These are phyloP conservation scores for Eucalyptus regnans DNA, from an alignment of 345 rosid species.

Conservation along the genomic window DNA sequence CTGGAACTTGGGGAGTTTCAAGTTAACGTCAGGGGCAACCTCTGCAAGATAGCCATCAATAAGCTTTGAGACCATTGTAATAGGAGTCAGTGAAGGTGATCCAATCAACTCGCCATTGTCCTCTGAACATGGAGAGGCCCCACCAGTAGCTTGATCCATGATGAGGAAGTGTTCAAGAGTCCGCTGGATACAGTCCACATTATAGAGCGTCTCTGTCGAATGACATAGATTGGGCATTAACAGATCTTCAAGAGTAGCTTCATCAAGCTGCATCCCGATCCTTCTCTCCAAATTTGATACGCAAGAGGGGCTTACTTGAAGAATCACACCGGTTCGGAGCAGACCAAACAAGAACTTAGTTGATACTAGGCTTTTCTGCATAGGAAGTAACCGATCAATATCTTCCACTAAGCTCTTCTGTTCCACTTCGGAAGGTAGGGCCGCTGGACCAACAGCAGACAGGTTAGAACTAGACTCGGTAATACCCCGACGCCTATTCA, in stretches of 20 bases:
- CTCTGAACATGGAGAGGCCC: conserved; percentile 69
- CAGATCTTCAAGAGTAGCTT: conserved; percentile 89
- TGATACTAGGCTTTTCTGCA: conserved; percentile 70
- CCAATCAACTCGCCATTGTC: conserved; percentile 69
- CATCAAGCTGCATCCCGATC: conserved; percentile 93
- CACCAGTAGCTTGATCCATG: conserved; percentile 64
- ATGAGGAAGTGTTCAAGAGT: conserved; percentile 77
- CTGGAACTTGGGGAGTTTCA: conserved; percentile 90
- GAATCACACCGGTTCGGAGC: conserved; percentile 74
- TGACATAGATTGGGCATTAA: conserved; percentile 84
- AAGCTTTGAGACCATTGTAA: conserved; percentile 79
- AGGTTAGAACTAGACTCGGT: conserved; percentile 55
- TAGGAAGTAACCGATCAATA: conserved; percentile 54
- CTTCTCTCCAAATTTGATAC: conserved; percentile 64
- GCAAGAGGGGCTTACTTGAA: conserved; percentile 52
- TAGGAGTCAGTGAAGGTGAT: conserved; percentile 74
- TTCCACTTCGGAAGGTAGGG: conserved; percentile 64
- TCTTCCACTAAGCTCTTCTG: conserved; percentile 72
- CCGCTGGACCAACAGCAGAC: conserved; percentile 32
- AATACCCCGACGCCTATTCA: conserved; percentile 61
- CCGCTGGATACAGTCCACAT: conserved; percentile 85
- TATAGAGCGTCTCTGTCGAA: conserved; percentile 83
- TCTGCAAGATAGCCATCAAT: conserved; percentile 95
- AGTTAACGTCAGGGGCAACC: conserved; percentile 91
- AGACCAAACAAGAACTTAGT: conserved; percentile 75